phyloP scores from a whole-genome alignment of 2,329 filamentous ascomycete species.

The Aspergillus ustus region DNA sequence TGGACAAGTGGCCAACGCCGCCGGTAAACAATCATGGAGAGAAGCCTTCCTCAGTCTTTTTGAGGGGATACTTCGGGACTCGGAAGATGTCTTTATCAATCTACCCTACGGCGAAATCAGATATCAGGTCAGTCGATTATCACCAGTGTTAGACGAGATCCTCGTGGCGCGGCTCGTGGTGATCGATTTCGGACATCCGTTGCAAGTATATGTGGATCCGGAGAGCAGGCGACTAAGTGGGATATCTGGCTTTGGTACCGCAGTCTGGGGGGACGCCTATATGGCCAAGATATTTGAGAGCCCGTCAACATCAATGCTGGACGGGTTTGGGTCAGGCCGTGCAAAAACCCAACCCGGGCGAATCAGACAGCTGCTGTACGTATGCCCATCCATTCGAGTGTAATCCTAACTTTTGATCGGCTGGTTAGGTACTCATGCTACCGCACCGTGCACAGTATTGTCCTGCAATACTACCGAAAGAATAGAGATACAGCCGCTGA shows the following conservation, averaged over 20 bases:
- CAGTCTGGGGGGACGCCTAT: slow-evolving; percentile 61
- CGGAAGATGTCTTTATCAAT: slow-evolving; percentile 62
- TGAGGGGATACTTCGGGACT: slow-evolving; percentile 59
- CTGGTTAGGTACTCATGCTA: slow-evolving; percentile 45
- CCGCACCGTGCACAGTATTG: slow-evolving; percentile 41
- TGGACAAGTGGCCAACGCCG: slow-evolving; percentile 51
- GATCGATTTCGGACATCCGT: slow-evolving; percentile 52
- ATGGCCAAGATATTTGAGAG: slow-evolving; percentile 57
- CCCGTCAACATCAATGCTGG: slow-evolving; percentile 40
- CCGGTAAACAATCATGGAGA: slow-evolving; percentile 56
- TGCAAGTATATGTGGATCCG: slow-evolving; percentile 58
- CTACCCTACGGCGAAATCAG: slow-evolving; percentile 61
- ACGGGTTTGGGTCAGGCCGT: slow-evolving; percentile 39
- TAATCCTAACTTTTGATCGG: slow-evolving; percentile 6
- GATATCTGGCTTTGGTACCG: slow-evolving; percentile 57
- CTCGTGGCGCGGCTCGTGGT: slow-evolving; percentile 57
- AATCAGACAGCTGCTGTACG: slow-evolving; percentile 43
- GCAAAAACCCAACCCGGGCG: slow-evolving; percentile 30
- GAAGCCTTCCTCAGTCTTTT: slow-evolving; percentile 58
- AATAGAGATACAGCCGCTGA: slow-evolving; percentile 40
- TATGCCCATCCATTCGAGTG: slow-evolving; percentile 4
- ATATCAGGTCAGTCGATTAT: slow-evolving; percentile 51
- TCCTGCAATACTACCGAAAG: slow-evolving; percentile 44
- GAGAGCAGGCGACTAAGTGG: slow-evolving; percentile 54
- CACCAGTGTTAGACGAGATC: slow-evolving; percentile 54